These are phyloP conservation scores for Pulveroboletus ravenelii DNA, from an alignment of 768 basidiomycete species.

Conservation along the genomic window DNA sequence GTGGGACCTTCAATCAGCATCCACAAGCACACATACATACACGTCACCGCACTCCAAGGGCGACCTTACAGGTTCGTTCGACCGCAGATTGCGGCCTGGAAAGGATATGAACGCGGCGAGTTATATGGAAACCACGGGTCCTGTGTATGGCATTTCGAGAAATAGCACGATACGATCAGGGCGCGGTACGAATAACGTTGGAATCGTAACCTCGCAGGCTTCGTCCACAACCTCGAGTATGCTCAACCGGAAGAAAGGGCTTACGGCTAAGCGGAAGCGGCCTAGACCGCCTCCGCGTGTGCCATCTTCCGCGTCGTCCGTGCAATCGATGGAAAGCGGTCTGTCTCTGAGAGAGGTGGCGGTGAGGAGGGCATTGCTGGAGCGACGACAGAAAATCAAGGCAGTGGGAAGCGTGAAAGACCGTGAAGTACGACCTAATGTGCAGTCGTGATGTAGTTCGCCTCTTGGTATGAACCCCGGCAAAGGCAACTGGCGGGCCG, in stretches of 20 bases:
- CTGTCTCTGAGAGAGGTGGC: constrained; percentile 19
- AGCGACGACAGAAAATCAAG: constrained; percentile 22
- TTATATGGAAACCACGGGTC: neutral
- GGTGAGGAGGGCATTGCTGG: constrained; percentile 24
- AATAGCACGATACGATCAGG: constrained; percentile 8
- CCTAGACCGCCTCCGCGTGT: constrained; percentile 18
- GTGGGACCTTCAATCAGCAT: constrained; percentile 2
- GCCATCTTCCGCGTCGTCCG: constrained; percentile 26
- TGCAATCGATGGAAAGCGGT: constrained; percentile 21
- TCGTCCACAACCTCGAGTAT: constrained; percentile 13
- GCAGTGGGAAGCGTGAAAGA: constrained; percentile 5
- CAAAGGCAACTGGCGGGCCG: no score
- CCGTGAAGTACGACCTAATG: neutral
- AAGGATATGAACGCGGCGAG: neutral
- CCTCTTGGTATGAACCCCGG: no score
- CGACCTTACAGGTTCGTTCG: neutral
- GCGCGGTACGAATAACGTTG: neutral
- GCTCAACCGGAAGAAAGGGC: constrained; percentile 21
- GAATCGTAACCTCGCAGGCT: neutral
- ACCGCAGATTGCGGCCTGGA: neutral
- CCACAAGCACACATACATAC: neutral
- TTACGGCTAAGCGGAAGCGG: constrained; percentile 14
- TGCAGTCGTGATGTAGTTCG: neutral
- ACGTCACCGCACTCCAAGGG: constrained; percentile 1
- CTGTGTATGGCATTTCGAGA: constrained; percentile 9